Evolutionary conservation across 345 rosid genomes (phyloP), one percentile per base, ranked within the genome.

Genomic region (Firmiana major): DNA sequence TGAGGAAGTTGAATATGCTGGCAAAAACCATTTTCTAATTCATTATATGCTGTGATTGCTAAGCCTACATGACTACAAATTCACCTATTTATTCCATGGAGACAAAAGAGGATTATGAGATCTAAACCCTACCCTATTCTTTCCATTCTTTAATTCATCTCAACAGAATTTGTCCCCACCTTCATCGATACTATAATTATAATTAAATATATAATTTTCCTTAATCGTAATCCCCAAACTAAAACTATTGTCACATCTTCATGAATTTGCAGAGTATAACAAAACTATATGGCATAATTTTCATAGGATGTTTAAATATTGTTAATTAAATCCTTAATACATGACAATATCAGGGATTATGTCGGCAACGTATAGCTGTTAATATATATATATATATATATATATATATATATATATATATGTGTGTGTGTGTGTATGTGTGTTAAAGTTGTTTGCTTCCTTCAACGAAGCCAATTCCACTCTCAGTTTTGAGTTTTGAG

Each of bases 261-360:
- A n/a, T n/a, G n/a, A n/a, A n/a, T n/a, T n/a, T n/a, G n/a, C n/a
- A n/a, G n/a, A n/a, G n/a, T n/a, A n/a, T n/a, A n/a, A n/a, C n/a
- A n/a, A n/a, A n/a, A n/a, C n/a, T n/a, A n/a, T n/a, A n/a, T n/a
- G n/a, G n/a, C n/a, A n/a, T n/a, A 38, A 63, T n/a, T 72, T 54
- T 69, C 79, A 28, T 80, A 0, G 76, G 15, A 71, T 63, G 57
- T 71, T 4, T 53, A 75, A 80, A 62, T 5, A 34, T 46, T 75
- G 31, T 3, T 48, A 31, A 38, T 19, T 12, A 9, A n/a, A 45
- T 7, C 57, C 26, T 6, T 28, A 57, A n/a, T 38, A 38, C 21
- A 79, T 54, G 46, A 68, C 48, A 62, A 60, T 38, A 10, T 12
- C 15, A 10, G 54, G 53, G 53, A 48, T 21, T 28, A 62, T 15